phyloP scores from a whole-genome alignment of 2,329 filamentous ascomycete species.

The Laburnicola sp. region DNA sequence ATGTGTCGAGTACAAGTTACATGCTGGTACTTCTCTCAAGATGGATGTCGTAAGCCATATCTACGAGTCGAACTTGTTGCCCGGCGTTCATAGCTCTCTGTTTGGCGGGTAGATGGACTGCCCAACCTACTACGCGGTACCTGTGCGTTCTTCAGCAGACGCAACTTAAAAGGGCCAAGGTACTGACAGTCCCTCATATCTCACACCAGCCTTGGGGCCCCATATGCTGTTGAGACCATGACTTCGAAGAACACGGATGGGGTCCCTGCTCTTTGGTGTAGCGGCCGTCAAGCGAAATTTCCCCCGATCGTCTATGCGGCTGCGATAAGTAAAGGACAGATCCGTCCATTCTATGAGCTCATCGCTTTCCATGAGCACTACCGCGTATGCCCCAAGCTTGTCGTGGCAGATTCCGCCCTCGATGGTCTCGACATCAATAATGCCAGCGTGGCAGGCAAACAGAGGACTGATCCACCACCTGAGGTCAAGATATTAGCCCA shows the following conservation, averaged over 20 bases:
- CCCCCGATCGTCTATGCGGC: conserved; percentile 45
- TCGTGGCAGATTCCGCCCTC: conserved; percentile 50
- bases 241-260: conserved; percentile 50
- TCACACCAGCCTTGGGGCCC: conserved; percentile 51
- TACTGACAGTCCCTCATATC: conserved; percentile 55
- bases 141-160: conserved; percentile 14
- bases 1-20: neutral
- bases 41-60: conserved; percentile 40
- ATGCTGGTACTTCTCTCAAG: neutral
- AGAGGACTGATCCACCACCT: conserved; percentile 57
- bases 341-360: conserved; percentile 44
- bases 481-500: conserved; percentile 10
- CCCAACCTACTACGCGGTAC: conserved; percentile 46
- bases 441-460: conserved; percentile 53
- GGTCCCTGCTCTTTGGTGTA: conserved; percentile 45
- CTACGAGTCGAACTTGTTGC: conserved; percentile 24
- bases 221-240: conserved; percentile 51
- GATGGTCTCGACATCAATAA: conserved; percentile 49
- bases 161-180: neutral
- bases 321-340: conserved; percentile 48
- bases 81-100: conserved; percentile 14
- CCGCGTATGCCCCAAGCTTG: conserved; percentile 49
- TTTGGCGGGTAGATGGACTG: conserved; percentile 34
- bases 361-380: conserved; percentile 47
- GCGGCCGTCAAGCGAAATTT: conserved; percentile 50